Base-by-base conservation (phyloP, 2,329 filamentous ascomycete genomes). In the Phaeosphaeriaceae sp. region DNA sequence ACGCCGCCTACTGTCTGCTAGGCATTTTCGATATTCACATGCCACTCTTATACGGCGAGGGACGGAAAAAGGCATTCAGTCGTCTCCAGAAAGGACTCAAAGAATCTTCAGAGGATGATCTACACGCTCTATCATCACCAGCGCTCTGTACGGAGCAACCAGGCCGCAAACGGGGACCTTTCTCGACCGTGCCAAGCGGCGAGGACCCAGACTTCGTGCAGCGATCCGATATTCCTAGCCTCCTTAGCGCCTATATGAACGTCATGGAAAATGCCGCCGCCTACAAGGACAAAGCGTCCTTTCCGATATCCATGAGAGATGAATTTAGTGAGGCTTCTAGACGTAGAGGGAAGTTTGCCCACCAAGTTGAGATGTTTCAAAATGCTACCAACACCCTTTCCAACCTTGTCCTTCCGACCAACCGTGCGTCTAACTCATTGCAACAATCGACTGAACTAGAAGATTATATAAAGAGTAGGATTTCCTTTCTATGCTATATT, bases 41-140 rank as follows among this genome's bases (percentile, higher is more conserved):
- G 37, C 21, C 37, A 30, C 21, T 40, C 3, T 28, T 40, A 16
- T 40, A 40, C 15, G 37, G 37, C 15, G 37, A 40, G 17, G 37
- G 13, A 16, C 17, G 21, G 35, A 26, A 58, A 16, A 53, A 55
- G 3, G 61, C 59, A n/a, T 47, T 61, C 12, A 23, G 35, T 2
- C 41, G 45, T 32, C 42, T 52, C 7, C 37, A 16, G 4, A 28
- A 35, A 28, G 30, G 16, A 28, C 30, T 33, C 23, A 18, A 26
- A 11, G 23, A 40, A 12, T 17, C 12, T n/a, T 23, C 21, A 23
- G 21, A 23, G 21, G 21, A 23, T 23, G 21, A 23, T 23, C 21
- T 23, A 23, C 21, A 23, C 21, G 21, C 21, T 23, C 21, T 23
- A 23, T 23, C 21, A 41, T 23, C 38, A 26, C 23, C 38, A 41